Base-by-base conservation (phyloP, 78 protist species). In the Blattamonas nauphoetae region DNA sequence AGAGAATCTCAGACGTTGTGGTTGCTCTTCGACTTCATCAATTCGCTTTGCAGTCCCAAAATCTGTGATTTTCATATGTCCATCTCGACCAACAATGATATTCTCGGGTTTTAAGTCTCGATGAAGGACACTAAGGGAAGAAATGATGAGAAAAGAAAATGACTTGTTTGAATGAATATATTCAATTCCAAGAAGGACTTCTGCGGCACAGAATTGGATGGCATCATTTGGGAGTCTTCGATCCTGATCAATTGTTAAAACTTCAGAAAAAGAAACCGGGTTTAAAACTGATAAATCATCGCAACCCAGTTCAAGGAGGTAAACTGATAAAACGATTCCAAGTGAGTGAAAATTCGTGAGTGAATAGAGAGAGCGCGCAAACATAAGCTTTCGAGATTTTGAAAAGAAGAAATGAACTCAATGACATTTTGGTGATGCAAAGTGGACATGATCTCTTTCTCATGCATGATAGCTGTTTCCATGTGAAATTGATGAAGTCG, bases 41-140 rank as follows among this genome's bases (percentile, higher is more conserved):
- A 21, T 21, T 55, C 21, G 38, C 38, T 29, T 79, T 4, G 83
- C 83, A 4, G 83, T 79, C 43, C 83, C 89, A 87, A 87, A 87
- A 33, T 87, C 89, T 32, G 89, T 80, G 44, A 87, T 32, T 1
- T 38, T 79, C 1, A 87, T 1, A 43, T 87, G 89, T 6, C 89
- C 89, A 11, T 71, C 87, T 1, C 43, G 33, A 43, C 64, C 89
- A 79, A 87, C 38, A 1, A 87, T 2, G 36, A 87, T 80, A 34
- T 87, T 87, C 55, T 87, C 89, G 41, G 89, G 89, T 80, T 88
- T 88, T 38, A 88, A 45, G 34, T 88, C 90, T 2, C 90, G 55
- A 71, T 88, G 84, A 32, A 83, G 43, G 35, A 88, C 41, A 80
- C 87, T 71, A 41, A 77, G 5, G 41, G 33, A 6, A 21, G 83